Percentiles rank a stretch among this genome's conserved stretches.
Evolutionary conservation across 1,284 basidiomycete genomes (phyloP).

Genomic region (Trichosporon sp.): DNA sequence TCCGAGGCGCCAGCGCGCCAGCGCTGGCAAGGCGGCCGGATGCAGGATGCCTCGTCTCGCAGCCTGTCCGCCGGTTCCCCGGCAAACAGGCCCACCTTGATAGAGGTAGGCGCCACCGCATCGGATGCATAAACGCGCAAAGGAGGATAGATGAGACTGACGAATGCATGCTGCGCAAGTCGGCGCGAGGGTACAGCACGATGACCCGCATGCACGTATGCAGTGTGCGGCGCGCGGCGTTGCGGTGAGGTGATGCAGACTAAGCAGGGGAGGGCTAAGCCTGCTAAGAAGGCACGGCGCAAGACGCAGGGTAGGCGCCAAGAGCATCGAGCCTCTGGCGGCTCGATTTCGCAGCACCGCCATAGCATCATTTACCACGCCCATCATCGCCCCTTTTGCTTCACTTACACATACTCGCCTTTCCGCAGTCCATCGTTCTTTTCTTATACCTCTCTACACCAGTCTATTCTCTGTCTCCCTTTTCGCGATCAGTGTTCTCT

Average conservation of each 20-base stretch:
- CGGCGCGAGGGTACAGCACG: not conserved
- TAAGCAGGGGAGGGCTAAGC: not conserved
- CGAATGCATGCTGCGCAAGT: not conserved
- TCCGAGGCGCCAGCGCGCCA: not conserved
- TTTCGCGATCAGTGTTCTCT: not conserved
- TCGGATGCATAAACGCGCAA: not conserved
- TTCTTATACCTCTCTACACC: not conserved
- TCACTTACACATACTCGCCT: not conserved
- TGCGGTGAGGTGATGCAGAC: not conserved
- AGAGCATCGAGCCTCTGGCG: not conserved
- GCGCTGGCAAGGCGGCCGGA: not conserved
- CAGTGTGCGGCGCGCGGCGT: not conserved
- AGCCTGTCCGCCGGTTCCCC: not conserved
- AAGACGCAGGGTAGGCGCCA: not conserved
- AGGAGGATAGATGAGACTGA: not conserved
- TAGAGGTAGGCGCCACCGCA: not conserved
- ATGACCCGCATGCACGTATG: not conserved
- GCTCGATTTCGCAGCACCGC: not conserved
- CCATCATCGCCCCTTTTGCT: conserved; percentile 5
- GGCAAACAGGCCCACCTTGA: not conserved
- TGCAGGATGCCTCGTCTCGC: not conserved
- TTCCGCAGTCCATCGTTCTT: not conserved
- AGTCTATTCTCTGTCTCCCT: not conserved
- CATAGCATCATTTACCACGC: conserved; percentile 1
- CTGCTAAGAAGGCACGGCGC: not conserved